Evolutionary conservation across 2,329 filamentous ascomycete genomes (phyloP), one percentile per base, ranked within the genome.

Genomic region (Penicillium sp.): DNA sequence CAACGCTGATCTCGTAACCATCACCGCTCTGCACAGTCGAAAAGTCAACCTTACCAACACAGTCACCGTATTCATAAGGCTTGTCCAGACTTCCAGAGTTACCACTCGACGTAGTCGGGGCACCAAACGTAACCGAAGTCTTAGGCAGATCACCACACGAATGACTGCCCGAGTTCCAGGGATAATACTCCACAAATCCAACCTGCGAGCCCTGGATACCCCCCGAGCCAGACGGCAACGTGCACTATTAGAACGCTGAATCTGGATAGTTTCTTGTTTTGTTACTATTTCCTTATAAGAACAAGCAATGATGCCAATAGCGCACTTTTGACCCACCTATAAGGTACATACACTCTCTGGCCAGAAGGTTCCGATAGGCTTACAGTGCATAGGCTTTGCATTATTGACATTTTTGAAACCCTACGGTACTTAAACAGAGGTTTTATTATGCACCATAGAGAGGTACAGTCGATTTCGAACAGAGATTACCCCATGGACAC

Each of bases 121-220:
- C 51, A 1, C 67, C 66, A 44, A 73, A 72, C 3, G 59, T 62
- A 15, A 67, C 65, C 53, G 66, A 59, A 0, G 70, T 69, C 60
- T 60, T 63, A 0, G 70, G 70, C 53, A 72, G 51, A 19, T 58
- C 33, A 7, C 45, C 47, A 60, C 69, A 71, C 6, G 57, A 51
- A 59, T 70, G 65, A 22, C 33, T 17, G 10, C 24, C 58, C 1
- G 60, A 59, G 17, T 72, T 70, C 65, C 66, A 70, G 2, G 61
- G 68, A 64, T 71, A 75, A 63, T 75, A 72, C 58, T 75, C 73
- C 3, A 75, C 62, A 60, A 74, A 74, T 0, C 73, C 73, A 4
- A 72, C 40, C 57, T 73, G 71, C 4, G 45, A 58, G 9, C 56
- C 55, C 53, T 64, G 22, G 50, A 75, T 72, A 1, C 71, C 72